phyloP scores from a whole-genome alignment of 2,329 filamentous ascomycete species.

The Xylaria arbuscula region DNA sequence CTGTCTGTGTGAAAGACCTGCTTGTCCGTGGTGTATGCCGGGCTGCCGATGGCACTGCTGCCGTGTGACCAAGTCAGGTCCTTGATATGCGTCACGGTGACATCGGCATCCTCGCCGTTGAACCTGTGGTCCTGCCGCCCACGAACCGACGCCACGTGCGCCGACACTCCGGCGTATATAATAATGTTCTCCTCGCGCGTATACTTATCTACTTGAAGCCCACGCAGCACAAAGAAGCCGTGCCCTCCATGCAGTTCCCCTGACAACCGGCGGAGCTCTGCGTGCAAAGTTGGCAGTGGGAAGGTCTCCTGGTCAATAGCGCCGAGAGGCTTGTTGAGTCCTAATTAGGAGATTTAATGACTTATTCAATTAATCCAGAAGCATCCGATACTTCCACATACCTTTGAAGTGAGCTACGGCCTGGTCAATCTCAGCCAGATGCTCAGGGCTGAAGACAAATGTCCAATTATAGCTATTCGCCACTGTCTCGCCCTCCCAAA shows the following conservation, averaged over 20 bases:
- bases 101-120: constrained; percentile 60
- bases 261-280: constrained; percentile 62
- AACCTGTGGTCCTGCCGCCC: constrained; percentile 63
- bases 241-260: constrained; percentile 66
- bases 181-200: constrained; percentile 67
- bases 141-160: constrained; percentile 66
- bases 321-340: constrained; percentile 51
- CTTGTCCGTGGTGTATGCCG: constrained; percentile 48
- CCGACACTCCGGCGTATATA: constrained; percentile 69
- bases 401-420: constrained; percentile 58
- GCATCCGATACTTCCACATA: constrained; percentile 34
- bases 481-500: constrained; percentile 67
- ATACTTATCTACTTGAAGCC: constrained; percentile 64
- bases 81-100: constrained; percentile 70
- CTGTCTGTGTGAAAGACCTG: constrained; percentile 64
- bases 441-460: constrained; percentile 58
- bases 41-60: constrained; percentile 62
- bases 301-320: constrained; percentile 64
- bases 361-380: neutral
- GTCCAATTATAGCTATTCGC: constrained; percentile 63
- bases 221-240: constrained; percentile 71
- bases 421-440: constrained; percentile 62
- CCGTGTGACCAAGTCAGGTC: constrained; percentile 59
- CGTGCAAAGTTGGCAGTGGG: constrained; percentile 63
- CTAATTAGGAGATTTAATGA: constrained; percentile 16